Conservation (phyloP, 768 basidiomycete genomes). For the Amanita polypyramis region DNA sequence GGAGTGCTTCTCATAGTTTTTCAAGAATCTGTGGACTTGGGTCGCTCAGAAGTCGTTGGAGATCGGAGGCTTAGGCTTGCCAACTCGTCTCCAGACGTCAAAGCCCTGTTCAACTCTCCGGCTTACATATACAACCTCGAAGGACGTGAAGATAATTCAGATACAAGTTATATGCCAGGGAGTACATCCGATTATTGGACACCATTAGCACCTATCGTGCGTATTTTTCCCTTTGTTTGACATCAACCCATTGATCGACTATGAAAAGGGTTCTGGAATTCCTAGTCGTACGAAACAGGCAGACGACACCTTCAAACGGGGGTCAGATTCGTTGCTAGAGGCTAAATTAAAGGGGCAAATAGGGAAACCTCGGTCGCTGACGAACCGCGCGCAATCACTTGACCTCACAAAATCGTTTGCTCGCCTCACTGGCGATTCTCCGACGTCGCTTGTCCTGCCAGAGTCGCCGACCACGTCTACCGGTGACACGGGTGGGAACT, state of each 20-base stretch:
- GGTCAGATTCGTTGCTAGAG: constrained; percentile 76
- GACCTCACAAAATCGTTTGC: constrained; percentile 79
- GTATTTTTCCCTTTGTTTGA: constrained; percentile 15
- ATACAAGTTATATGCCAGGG: constrained; percentile 45
- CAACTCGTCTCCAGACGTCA: constrained; percentile 89
- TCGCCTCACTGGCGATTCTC: constrained; percentile 54
- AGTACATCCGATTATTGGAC: constrained; percentile 65
- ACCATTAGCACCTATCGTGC: constrained; percentile 64
- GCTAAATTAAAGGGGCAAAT: constrained; percentile 74
- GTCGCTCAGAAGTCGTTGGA: constrained; percentile 58
- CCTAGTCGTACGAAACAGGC: constrained; percentile 56
- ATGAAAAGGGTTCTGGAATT: constrained; percentile 52
- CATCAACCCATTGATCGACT: constrained; percentile 9
- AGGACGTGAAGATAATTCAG: constrained; percentile 46
- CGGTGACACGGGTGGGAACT: constrained; percentile 64
- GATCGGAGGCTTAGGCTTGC: constrained; percentile 73
- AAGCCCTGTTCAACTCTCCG: constrained; percentile 85
- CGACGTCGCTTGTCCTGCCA: constrained; percentile 51
- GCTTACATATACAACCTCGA: constrained; percentile 77
- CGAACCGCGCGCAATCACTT: constrained; percentile 82
- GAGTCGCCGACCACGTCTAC: constrained; percentile 75
- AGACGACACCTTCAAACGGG: constrained; percentile 72
- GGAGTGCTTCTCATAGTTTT: not conserved
- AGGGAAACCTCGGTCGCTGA: constrained; percentile 69
- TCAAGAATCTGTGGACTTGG: constrained; percentile 69